These are phyloP conservation scores for Lentinula edodes DNA, from an alignment of 768 basidiomycete genomes.

Conservation along the genomic window DNA sequence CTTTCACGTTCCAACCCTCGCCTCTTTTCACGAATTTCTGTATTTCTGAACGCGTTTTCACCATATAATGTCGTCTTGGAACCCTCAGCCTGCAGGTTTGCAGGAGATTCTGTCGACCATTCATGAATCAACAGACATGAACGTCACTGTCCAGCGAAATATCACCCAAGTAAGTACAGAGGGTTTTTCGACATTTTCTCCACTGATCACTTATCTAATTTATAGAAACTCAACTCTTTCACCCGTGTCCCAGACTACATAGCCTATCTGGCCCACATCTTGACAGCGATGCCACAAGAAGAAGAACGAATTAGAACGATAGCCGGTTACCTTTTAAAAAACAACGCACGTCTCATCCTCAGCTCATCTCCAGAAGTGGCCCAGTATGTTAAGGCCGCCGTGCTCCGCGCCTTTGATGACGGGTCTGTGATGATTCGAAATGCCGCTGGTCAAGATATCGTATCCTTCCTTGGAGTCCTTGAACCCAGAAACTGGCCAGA, in stretches of 20 bases:
- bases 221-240: slow-evolving; percentile 81
- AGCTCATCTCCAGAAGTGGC: slow-evolving; percentile 60
- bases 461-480: slow-evolving; percentile 79
- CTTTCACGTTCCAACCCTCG: slow-evolving; percentile 18
- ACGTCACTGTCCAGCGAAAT: slow-evolving; percentile 65
- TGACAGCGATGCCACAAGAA: slow-evolving; percentile 73
- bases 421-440: slow-evolving; percentile 84
- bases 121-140: slow-evolving; percentile 81
- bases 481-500: slow-evolving; percentile 96
- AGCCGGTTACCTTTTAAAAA: slow-evolving; percentile 96
- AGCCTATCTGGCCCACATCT: slow-evolving; percentile 93
- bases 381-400: slow-evolving; percentile 67
- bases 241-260: slow-evolving; percentile 90
- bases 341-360: slow-evolving; percentile 80
- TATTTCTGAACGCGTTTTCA: slow-evolving; percentile 31
- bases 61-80: slow-evolving; percentile 68
- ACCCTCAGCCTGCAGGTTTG: slow-evolving; percentile 78
- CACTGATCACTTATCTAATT: slow-evolving; percentile 14
- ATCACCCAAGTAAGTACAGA: slow-evolving; percentile 69
- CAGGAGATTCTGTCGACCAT: slow-evolving; percentile 91
- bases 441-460: slow-evolving; percentile 90
- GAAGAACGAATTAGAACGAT: slow-evolving; percentile 92
- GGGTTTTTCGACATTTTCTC: slow-evolving; percentile 12
- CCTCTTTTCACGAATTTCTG: slow-evolving; percentile 18
- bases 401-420: slow-evolving; percentile 80